Base-by-base conservation (phyloP, 495 filamentous ascomycete genomes). In the Tuber brumale region DNA sequence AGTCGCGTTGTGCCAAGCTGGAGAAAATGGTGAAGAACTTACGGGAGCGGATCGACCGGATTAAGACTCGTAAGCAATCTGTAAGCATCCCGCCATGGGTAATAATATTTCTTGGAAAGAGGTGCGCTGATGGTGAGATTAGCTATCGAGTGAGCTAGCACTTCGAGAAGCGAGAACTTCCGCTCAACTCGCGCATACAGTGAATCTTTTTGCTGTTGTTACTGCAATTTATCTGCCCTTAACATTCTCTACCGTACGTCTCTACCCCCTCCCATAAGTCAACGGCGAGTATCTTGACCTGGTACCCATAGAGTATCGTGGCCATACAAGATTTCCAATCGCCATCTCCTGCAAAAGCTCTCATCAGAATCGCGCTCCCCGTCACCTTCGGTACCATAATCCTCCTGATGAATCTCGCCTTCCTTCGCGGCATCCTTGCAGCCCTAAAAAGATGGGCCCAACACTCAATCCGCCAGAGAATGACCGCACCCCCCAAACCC, bases 191-290 rank as follows among this genome's bases (percentile, higher is more conserved):
- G 70, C 70, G 23, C 4, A 71, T 3, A 71, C 39, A 7, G 27
- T 71, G 21, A 45, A 31, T 14, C 35, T 71, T 71, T 71, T 71
- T 71, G 43, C 70, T n/a, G 18, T 42, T 31, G 35, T 71, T 41
- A 71, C 70, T 31, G 18, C 16, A 0, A 45, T 71, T 31, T 71
- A 41, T 45, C 18, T 71, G 31, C 70, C 70, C 3, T 45, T 71
- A 45, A 71, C 39, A 0, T 71, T 71, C 43, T 41, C 70, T 41
- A 9, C 70, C 39, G 43, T 41, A 41, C 23, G 37, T 71, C 23
- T 18, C n/a, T 71, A 9, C 57, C 41, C 27, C 27, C 2, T 66
- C 57, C 27, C 3, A 12, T 66, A 66, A 18, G 57, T 14, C 12
- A 4, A 18, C 14, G 3, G 57, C 3, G 16, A 35, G n/a, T 1